phyloP scores from a whole-genome alignment of 192 early-diverging fungal genomes.

The Chytriomyces sp. region DNA sequence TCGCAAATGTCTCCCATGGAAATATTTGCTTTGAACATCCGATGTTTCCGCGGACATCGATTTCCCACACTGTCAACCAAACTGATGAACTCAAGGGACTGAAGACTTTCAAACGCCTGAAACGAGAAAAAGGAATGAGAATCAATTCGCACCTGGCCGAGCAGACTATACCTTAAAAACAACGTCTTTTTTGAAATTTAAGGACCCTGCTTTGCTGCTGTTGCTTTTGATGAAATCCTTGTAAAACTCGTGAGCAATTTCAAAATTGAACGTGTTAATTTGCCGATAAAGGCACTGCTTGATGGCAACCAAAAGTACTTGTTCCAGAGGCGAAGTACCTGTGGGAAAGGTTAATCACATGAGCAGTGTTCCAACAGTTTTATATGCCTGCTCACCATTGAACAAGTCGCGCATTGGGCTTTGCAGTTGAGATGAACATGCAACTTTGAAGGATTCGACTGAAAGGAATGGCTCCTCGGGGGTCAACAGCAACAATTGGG shows the following conservation, averaged over 20 bases:
- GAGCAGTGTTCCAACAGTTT: neutral
- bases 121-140: neutral
- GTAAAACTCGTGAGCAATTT: slow-evolving; percentile 94
- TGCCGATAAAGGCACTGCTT: slow-evolving; percentile 71
- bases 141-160: neutral
- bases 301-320: slow-evolving; percentile 80
- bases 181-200: slow-evolving; percentile 76
- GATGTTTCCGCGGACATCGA: slow-evolving; percentile 81
- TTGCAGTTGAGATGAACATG: slow-evolving; percentile 29
- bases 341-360: slow-evolving; percentile 11
- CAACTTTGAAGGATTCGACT: slow-evolving; percentile 48
- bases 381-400: slow-evolving; percentile 41
- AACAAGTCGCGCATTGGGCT: slow-evolving; percentile 22
- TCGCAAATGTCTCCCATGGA: slow-evolving; percentile 37
- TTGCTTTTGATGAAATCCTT: slow-evolving; percentile 68
- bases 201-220: slow-evolving; percentile 42
- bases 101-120: slow-evolving; percentile 81
- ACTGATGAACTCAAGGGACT: slow-evolving; percentile 70
- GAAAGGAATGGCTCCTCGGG: slow-evolving; percentile 40
- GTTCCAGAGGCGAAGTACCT: slow-evolving; percentile 81
- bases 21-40: slow-evolving; percentile 71
- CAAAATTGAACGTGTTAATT: slow-evolving; percentile 83
- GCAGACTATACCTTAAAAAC: slow-evolving; percentile 72
- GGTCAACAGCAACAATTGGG: slow-evolving; percentile 18
- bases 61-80: slow-evolving; percentile 55